phyloP scores from a whole-genome alignment of 1,284 basidiomycete species.

The Omphalotus olearius region DNA sequence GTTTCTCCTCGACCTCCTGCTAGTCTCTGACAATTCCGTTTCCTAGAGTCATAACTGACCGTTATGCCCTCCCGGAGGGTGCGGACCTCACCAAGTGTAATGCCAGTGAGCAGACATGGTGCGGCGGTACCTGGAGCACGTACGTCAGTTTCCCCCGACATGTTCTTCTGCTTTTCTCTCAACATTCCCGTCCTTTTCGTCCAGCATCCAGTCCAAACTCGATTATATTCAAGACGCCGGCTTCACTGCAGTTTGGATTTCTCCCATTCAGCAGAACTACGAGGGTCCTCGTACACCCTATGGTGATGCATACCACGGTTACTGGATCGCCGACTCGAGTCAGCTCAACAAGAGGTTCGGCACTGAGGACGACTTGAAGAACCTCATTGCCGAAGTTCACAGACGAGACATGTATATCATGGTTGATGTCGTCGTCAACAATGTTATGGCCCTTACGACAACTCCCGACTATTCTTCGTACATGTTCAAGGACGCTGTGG shows the following conservation, averaged over 20 bases:
- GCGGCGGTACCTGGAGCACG: constrained; percentile 74
- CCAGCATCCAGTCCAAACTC: constrained; percentile 63
- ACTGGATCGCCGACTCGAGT: constrained; percentile 62
- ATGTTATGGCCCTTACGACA: constrained; percentile 58
- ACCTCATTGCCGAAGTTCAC: constrained; percentile 61
- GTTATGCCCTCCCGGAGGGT: constrained; percentile 61
- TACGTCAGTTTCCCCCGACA: constrained; percentile 20
- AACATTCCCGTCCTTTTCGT: background rate
- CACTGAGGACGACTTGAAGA: constrained; percentile 62
- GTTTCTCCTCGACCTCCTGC: constrained; percentile 1
- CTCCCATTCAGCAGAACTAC: constrained; percentile 66
- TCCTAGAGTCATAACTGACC: constrained; percentile 67
- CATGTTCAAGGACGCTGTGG: constrained; percentile 48
- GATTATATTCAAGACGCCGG: constrained; percentile 78
- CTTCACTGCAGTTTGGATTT: constrained; percentile 68
- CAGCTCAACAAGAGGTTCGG: constrained; percentile 69
- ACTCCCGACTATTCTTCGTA: constrained; percentile 55
- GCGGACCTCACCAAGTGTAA: constrained; percentile 54
- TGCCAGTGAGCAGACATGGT: constrained; percentile 54
- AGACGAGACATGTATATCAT: constrained; percentile 72
- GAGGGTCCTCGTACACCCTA: constrained; percentile 61
- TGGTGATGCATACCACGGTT: constrained; percentile 68
- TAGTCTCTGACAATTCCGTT: background rate
- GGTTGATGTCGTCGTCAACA: constrained; percentile 78
- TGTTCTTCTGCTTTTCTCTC: background rate